Conservation (phyloP, 2,329 filamentous ascomycete species). For the Sphaerulina populicola region DNA sequence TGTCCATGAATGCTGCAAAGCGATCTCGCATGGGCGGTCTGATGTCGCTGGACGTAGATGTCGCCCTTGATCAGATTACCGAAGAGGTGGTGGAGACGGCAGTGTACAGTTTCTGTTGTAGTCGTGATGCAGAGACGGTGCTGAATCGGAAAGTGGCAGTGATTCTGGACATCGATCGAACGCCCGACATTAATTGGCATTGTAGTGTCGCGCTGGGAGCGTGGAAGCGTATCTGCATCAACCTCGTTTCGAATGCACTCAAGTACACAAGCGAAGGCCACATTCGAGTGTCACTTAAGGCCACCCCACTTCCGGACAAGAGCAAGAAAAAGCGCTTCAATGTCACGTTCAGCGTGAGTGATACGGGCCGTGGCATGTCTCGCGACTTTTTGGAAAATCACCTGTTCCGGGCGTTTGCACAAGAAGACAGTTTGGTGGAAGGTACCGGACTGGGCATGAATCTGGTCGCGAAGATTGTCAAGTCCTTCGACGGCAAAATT, state of each 20-base stretch:
- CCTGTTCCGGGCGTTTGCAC: slow-evolving; percentile 56
- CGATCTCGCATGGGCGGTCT: slow-evolving; percentile 19
- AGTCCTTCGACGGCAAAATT: slow-evolving; percentile 52
- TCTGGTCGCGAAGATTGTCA: slow-evolving; percentile 53
- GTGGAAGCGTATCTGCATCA: slow-evolving; percentile 41
- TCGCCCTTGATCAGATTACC: slow-evolving; percentile 41
- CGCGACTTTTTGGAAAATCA: slow-evolving; percentile 54
- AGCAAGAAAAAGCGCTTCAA: slow-evolving; percentile 19
- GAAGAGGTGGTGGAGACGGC: slow-evolving; percentile 51
- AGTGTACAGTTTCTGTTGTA: slow-evolving; percentile 30
- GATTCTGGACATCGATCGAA: slow-evolving; percentile 39
- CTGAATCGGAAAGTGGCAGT: slow-evolving; percentile 37
- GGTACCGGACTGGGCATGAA: slow-evolving; percentile 60
- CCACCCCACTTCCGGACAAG: slow-evolving; percentile 17
- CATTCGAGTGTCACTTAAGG: slow-evolving; percentile 32
- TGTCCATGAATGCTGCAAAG: slow-evolving; percentile 9
- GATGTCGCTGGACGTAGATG: slow-evolving; percentile 22
- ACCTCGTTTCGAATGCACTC: slow-evolving; percentile 43
- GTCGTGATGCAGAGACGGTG: slow-evolving; percentile 18
- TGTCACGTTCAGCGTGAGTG: slow-evolving; percentile 40
- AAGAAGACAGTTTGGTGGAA: slow-evolving; percentile 54
- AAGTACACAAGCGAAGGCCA: slow-evolving; percentile 42
- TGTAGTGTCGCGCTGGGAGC: slow-evolving; percentile 40
- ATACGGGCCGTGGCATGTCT: slow-evolving; percentile 60
- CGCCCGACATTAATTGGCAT: slow-evolving; percentile 34